These are phyloP conservation scores for Silene noctiflora DNA, from an alignment of 179 eudicot genomes.

Conservation along the genomic window DNA sequence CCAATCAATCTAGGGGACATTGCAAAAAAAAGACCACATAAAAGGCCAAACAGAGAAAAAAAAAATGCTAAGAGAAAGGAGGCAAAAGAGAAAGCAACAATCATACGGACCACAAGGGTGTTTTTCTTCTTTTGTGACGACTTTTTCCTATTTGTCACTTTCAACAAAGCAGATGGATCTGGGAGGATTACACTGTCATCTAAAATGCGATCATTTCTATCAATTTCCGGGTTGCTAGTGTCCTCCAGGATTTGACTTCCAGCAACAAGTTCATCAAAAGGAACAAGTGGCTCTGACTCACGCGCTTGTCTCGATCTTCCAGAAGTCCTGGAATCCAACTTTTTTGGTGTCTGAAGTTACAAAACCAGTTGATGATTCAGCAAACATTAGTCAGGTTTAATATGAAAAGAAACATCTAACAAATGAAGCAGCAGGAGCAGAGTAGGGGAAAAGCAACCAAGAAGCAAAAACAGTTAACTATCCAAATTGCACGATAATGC, in stretches of 20 bases:
- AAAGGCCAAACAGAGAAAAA: neutral
- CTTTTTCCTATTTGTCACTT: slow-evolving; percentile 88
- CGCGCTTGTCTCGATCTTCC: slow-evolving; percentile 41
- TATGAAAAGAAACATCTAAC: neutral
- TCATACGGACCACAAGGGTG: slow-evolving; percentile 45
- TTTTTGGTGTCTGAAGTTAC: slow-evolving; percentile 39
- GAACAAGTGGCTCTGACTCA: slow-evolving; percentile 63
- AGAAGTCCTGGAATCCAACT: slow-evolving; percentile 39
- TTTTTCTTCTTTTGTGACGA: slow-evolving; percentile 49
- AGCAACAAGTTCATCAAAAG: slow-evolving; percentile 71
- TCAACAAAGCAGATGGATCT: slow-evolving; percentile 60
- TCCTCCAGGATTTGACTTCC: slow-evolving; percentile 41
- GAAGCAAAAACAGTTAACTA: neutral
- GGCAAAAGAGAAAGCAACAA: slow-evolving; percentile 5
- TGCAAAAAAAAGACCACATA: neutral
- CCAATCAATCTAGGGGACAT: neutral
- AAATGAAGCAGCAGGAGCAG: slow-evolving; percentile 3
- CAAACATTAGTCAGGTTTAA: slow-evolving; percentile 5
- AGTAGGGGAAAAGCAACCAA: neutral
- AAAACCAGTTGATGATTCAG: slow-evolving; percentile 14
- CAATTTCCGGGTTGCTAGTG: slow-evolving; percentile 36
- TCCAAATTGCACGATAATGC: neutral
- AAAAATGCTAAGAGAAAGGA: neutral
- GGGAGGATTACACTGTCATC: slow-evolving; percentile 55
- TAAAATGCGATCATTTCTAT: slow-evolving; percentile 17